Evolutionary conservation across 345 rosid genomes (phyloP).

Genomic region (Trapa incisa): DNA sequence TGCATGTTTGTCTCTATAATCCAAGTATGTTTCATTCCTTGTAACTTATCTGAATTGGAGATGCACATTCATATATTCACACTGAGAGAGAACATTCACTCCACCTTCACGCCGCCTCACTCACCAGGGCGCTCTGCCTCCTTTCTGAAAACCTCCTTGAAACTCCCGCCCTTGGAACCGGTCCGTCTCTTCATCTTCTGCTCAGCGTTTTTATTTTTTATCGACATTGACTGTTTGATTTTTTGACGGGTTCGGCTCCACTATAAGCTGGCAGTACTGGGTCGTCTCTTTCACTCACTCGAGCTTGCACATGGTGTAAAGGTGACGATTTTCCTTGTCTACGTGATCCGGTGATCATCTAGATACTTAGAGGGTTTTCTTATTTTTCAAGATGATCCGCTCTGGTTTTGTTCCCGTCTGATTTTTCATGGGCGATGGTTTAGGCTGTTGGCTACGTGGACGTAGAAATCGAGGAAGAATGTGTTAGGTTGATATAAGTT

Average conservation of each 20-base stretch:
- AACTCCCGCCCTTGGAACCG: background rate
- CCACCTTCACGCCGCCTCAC: slow-evolving; percentile 10
- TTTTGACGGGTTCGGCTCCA: background rate
- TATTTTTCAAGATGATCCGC: background rate
- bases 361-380: slow-evolving; percentile 1
- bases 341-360: slow-evolving; percentile 3
- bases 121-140: background rate
- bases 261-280: background rate
- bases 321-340: background rate
- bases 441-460: background rate
- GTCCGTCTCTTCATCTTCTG: background rate
- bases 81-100: background rate
- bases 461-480: slow-evolving; percentile 8
- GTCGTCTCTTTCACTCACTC: background rate
- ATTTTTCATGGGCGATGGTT: background rate
- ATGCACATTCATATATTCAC: too few relatives aligned
- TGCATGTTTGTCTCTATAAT: too few relatives aligned
- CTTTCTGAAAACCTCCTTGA: background rate
- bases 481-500: background rate
- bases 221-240: background rate
- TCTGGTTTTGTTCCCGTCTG: background rate
- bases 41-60: too few relatives aligned
- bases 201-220: background rate
- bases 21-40: too few relatives aligned
- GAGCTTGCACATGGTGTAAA: slow-evolving; percentile 1